These are phyloP conservation scores for Cladophialophora carrionii DNA, from an alignment of 2,329 filamentous ascomycete genomes.

Conservation along the genomic window DNA sequence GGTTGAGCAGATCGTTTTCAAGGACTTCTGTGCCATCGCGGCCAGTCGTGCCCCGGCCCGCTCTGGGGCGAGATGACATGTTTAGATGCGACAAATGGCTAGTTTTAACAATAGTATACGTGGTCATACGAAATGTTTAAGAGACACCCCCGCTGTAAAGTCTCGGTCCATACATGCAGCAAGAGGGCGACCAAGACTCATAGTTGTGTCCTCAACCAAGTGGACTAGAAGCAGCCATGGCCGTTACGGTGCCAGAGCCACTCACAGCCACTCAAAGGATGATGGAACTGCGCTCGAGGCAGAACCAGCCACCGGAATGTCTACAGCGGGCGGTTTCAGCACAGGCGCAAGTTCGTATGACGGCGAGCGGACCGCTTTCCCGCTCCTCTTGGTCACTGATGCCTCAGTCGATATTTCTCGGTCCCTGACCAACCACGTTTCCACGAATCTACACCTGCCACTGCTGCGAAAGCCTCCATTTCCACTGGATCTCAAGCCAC, in stretches of 20 bases:
- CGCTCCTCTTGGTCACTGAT: background rate
- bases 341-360: background rate
- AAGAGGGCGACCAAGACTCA: background rate
- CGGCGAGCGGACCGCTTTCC: constrained; percentile 6
- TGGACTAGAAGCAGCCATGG: background rate
- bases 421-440: background rate
- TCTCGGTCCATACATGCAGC: background rate
- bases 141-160: background rate
- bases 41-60: constrained; percentile 31
- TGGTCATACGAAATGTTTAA: background rate
- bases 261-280: background rate
- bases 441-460: background rate
- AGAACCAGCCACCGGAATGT: background rate
- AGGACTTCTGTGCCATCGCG: constrained; percentile 36
- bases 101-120: background rate
- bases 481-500: constrained; percentile 20
- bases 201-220: too few species aligned
- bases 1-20: constrained; percentile 35
- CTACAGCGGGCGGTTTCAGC: background rate
- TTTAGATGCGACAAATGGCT: constrained; percentile 3
- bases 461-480: constrained; percentile 8
- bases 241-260: background rate
- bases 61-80: constrained; percentile 37
- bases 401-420: background rate
- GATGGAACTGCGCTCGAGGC: background rate